phyloP scores from a whole-genome alignment of 345 rosid genomes.

The Litchi chinensis region DNA sequence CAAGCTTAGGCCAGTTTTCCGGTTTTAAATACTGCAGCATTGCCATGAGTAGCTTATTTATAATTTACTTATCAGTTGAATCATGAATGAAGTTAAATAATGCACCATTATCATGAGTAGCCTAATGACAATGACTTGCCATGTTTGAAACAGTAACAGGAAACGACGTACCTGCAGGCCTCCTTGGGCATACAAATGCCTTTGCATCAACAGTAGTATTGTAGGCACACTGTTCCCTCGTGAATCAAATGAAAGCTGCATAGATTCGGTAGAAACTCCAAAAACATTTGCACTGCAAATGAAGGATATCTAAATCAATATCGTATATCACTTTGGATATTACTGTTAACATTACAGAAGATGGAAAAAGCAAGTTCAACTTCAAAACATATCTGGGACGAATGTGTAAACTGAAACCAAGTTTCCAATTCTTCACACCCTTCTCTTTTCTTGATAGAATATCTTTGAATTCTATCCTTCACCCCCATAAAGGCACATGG shows the following conservation, averaged over 20 bases:
- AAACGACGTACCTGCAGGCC: constrained; percentile 65
- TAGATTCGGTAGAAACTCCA: constrained; percentile 95
- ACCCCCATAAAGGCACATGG: not conserved
- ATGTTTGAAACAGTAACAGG: constrained; percentile 3
- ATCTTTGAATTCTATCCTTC: not conserved
- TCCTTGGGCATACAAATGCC: constrained; percentile 76
- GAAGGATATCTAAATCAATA: constrained; percentile 13
- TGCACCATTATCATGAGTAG: not conserved
- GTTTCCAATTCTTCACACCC: not conserved
- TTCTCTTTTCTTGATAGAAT: not conserved
- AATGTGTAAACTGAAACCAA: not conserved
- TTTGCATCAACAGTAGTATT: constrained; percentile 82
- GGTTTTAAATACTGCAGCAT: not conserved
- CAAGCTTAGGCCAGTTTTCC: not conserved
- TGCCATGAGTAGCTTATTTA: not conserved
- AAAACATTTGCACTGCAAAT: constrained; percentile 83
- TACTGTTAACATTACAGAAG: not conserved
- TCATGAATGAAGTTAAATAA: not conserved
- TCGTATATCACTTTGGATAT: not conserved
- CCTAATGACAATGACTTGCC: constrained; percentile 9
- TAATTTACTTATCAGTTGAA: not conserved
- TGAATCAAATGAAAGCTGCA: constrained; percentile 92
- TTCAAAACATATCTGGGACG: not conserved
- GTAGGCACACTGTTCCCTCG: constrained; percentile 96
- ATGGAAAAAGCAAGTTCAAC: not conserved